Base-by-base conservation (phyloP, 371 early-diverging fungal species). In the Syncephalastrum racemosum region DNA sequence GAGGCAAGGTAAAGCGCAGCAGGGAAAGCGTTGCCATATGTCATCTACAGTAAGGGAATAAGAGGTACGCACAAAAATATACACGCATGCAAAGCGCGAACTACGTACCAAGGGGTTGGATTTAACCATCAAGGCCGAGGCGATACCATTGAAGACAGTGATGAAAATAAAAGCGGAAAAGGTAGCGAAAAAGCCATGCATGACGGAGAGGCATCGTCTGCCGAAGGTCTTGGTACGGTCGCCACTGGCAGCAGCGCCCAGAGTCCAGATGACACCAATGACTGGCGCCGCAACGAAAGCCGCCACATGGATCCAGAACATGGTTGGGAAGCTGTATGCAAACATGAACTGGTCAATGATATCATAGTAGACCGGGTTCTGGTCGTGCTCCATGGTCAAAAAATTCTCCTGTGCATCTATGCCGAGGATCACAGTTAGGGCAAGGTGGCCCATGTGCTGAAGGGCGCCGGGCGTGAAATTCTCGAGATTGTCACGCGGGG, bases 371-470 rank as follows among this genome's bases (percentile, higher is more conserved):
- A 82, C 61, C 46, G 75, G 68, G 31, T 67, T 60, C 24, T 73
- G 53, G 48, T 70, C 65, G 16, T 64, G 64, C 48, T 63, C 62
- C 23, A 50, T 63, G 8, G 59, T 42, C 13, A 67, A 44, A 55
- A 83, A 27, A 16, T 68, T 71, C 45, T 77, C 71, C 15, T 73
- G 66, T 24, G 42, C 27, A 13, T 71, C 80, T 44, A 81, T 74
- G 23, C 57, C 67, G 1, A 69, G 71, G 8, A 74, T 45, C 19
- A 73, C 63, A 13, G 57, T 59, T 13, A 89, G 62, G 2, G 72
- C 70, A 16, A 83, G 73, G 42, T 70, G 67, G 2, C 90, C 90
- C 87, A 89, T 87, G 59, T 86, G 79, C 42, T 86, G 86, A 8
- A 77, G 43, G 2, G 73, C 52, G 2, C 67, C 67, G 0, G 79